Conservation (phyloP, 139 green algal genomes). For the Gonium pectorale region DNA sequence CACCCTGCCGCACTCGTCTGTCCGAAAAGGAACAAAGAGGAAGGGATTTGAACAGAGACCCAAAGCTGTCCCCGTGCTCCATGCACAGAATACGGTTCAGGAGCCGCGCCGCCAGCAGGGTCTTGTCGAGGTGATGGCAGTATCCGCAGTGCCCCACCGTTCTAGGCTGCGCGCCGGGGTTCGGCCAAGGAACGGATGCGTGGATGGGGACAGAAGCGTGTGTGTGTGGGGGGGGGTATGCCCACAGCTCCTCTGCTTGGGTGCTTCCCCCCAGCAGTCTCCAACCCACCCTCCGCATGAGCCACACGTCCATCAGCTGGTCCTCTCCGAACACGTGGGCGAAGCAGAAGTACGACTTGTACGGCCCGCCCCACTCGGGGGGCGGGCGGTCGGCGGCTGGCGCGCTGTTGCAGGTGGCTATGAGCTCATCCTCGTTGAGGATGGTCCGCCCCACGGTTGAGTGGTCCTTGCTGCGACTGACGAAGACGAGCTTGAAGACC, state of each 20-base stretch:
- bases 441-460: conserved; percentile 35
- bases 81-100: too few relatives aligned
- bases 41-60: too few relatives aligned
- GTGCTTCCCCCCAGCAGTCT: background rate
- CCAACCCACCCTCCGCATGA: conserved; percentile 23
- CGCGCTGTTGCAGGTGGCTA: conserved; percentile 1
- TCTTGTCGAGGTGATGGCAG: too few relatives aligned
- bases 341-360: conserved; percentile 35
- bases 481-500: conserved; percentile 15
- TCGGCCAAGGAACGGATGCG: too few relatives aligned
- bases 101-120: too few relatives aligned
- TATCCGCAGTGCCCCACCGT: too few relatives aligned
- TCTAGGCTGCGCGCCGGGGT: too few relatives aligned
- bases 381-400: background rate
- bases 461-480: conserved; percentile 17
- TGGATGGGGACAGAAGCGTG: too few relatives aligned
- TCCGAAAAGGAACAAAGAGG: too few relatives aligned
- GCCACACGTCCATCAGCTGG: conserved; percentile 43
- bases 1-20: too few relatives aligned
- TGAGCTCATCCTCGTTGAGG: conserved; percentile 33
- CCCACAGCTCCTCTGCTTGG: background rate
- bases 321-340: conserved; percentile 23
- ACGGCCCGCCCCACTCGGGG: conserved; percentile 15
- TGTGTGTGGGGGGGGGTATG: too few relatives aligned
- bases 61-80: too few relatives aligned